Evolutionary conservation across 257 asterid species (phyloP), one percentile per base, ranked within the genome.

Genomic region (Solanum virginianum): DNA sequence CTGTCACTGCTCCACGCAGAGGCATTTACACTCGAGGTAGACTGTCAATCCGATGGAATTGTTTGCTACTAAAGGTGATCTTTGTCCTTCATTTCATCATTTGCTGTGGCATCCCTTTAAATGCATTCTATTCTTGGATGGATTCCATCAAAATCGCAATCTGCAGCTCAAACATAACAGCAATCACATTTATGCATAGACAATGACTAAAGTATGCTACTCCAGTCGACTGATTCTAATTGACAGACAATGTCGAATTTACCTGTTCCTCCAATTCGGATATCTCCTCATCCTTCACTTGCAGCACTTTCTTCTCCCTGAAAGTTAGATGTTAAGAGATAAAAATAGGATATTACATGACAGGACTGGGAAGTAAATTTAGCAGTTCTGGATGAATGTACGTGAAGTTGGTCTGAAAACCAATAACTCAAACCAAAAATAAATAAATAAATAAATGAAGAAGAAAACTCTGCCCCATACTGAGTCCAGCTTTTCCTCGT

Each of bases 191-290:
- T 47, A 63, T 55, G n/a, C 70, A 26, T 14, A 83, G 54, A 36
- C 83, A 81, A 84, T 63, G 69, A 79, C 80, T 80, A 45, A 86
- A 80, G 32, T 71, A 85, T 81, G 82, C 51, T 56, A 32, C 17
- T 26, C 43, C 22, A 36, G 79, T 39, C 20, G 39, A 72, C 54
- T 10, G 57, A 36, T 81, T 47, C 63, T 49, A 63, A 66, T 62
- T 39, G 43, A 63, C 43, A 29, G 3, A 68, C 59, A 60, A 53
- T 77, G 32, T 41, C 74, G 45, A 68, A 77, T 69, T 72, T 86
- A 95, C 99, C 98, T 92, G 89, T 89, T 91, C 95, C 92, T 97
- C 98, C 91, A 97, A 87, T 86, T 94, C 93, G 86, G 88, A 87
- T 88, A 95, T 92, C 91, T 83, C 90, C 81, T 88, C 86, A 75